Conservation (phyloP, 208 protist species). For the Leptomonas pyrrhocoris region DNA sequence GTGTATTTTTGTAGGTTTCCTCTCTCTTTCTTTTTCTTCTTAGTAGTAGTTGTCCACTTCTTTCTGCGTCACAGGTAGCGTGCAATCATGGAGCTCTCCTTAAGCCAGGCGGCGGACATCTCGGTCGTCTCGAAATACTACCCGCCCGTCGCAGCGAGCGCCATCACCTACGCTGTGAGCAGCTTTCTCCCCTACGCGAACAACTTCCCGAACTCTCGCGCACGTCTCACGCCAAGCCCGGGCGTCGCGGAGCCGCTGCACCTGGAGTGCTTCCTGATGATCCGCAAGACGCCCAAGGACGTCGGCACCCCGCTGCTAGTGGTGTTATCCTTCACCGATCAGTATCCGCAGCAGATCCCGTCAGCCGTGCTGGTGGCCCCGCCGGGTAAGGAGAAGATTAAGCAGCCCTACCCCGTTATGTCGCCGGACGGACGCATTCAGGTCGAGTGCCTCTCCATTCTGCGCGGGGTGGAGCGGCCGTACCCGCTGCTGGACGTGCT, state of each 20-base stretch:
- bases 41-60: background rate
- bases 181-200: constrained; percentile 57
- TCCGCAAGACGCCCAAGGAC: constrained; percentile 10
- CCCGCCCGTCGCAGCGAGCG: constrained; percentile 28
- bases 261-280: constrained; percentile 34
- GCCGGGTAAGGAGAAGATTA: constrained; percentile 32
- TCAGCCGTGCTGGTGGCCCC: constrained; percentile 36
- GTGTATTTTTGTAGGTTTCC: background rate
- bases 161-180: constrained; percentile 46
- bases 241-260: constrained; percentile 28
- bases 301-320: constrained; percentile 29
- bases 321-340: constrained; percentile 34
- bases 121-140: constrained; percentile 35
- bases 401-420: constrained; percentile 61
- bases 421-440: constrained; percentile 48
- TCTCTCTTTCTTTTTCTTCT: background rate
- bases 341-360: constrained; percentile 39
- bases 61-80: background rate
- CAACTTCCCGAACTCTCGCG: constrained; percentile 53
- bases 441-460: constrained; percentile 53
- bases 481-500: constrained; percentile 72
- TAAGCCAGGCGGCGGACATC: constrained; percentile 34
- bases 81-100: constrained; percentile 26
- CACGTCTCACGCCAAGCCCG: constrained; percentile 27
- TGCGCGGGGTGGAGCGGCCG: constrained; percentile 53